Evolutionary conservation across 2,329 filamentous ascomycete genomes (phyloP), one percentile per base, ranked within the genome.

Genomic region (Juglanconis oblonga): DNA sequence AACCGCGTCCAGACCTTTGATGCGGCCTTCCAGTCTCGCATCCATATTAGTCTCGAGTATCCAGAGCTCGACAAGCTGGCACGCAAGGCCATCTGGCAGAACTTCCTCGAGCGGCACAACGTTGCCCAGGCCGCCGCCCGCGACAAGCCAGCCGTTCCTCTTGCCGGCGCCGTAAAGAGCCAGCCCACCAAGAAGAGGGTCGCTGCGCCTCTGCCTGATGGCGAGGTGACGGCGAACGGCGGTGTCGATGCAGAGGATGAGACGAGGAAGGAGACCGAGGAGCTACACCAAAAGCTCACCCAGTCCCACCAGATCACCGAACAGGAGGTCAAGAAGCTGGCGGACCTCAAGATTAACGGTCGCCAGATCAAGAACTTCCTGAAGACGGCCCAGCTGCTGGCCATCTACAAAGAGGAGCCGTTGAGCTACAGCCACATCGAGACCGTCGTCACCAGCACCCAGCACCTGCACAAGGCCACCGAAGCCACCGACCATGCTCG

Each of bases 1-100:
- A 76, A 76, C 63, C 69, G 72, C 53, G 68, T 72, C 50, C 63
- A 66, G 3, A 67, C 62, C 36, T 72, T 77, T 40, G 73, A 76
- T 61, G 67, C 69, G 3, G 73, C 73, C 4, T 75, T 76, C 58
- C 68, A 72, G 59, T 74, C 73, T 0, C 71, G 72, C 4, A 67
- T 76, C 6, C 69, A 76, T 64, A 63, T 72, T 0, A 67, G 69
- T 56, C 62, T 72, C 7, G 67, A 69, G 0, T 76, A 75, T 57
- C 61, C 62, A 14, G 67, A 75, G 44, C 67, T 76, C 29, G 64
- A 48, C 4, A 50, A 36, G 6, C 42, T 62, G 35, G 67, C 69
- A 0, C 70, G 74, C 2, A 67, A 67, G n/a, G 64, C 71, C 55
- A 69, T 76, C 10, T 77, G 74, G 74, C 54, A 64, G 51, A 73